Evolutionary conservation across 2,329 filamentous ascomycete genomes (phyloP).

Genomic region (Trichoderma aggressivum): DNA sequence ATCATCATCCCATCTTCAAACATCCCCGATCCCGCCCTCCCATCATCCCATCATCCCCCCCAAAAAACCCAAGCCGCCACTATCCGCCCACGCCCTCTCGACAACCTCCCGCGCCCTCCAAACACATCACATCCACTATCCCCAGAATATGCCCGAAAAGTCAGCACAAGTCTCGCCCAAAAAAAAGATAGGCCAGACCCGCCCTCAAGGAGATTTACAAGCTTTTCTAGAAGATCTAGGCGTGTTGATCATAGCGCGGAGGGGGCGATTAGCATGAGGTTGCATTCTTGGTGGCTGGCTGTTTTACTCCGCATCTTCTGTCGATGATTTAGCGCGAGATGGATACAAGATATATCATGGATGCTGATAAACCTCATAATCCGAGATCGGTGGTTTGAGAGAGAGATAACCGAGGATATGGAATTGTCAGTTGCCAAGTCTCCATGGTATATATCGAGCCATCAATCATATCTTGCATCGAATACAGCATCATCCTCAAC

Average conservation of each 20-base stretch:
- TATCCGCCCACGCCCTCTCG: not conserved
- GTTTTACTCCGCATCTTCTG: not conserved
- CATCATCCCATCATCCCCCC: not conserved
- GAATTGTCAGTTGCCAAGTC: not conserved
- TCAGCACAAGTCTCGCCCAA: not conserved
- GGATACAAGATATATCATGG: not conserved
- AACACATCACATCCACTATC: conserved; percentile 3
- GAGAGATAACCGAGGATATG: not conserved
- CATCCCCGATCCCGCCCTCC: not conserved
- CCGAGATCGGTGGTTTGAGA: not conserved
- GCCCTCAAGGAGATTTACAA: not conserved
- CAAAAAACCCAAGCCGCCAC: not conserved
- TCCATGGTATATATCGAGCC: not conserved
- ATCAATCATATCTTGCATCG: not conserved
- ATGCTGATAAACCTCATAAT: not conserved
- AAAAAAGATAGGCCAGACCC: not conserved
- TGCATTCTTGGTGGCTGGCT: not conserved
- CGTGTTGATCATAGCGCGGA: not conserved
- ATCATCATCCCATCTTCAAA: not conserved
- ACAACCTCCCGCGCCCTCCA: conserved; percentile 12
- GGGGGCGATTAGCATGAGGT: not conserved
- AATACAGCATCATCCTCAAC: not conserved
- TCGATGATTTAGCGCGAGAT: not conserved
- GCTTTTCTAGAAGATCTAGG: not conserved
- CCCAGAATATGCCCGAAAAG: not conserved